Evolutionary conservation across 345 rosid species (phyloP).

Genomic region (Diplotaxis tenuifolia): DNA sequence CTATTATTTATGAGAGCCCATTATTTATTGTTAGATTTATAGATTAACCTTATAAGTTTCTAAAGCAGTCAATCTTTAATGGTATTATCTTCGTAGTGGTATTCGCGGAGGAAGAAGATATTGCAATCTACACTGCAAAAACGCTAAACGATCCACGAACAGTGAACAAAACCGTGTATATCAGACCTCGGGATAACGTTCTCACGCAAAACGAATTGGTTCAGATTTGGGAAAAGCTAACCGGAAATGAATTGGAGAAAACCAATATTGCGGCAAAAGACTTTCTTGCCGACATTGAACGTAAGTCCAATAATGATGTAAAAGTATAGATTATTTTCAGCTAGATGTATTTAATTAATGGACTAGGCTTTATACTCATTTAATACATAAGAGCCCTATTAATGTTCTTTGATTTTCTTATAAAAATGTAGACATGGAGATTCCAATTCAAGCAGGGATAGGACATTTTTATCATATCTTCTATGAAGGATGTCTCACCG

Average conservation of each 20-base stretch:
- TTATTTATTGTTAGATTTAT: not conserved
- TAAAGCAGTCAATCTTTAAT: not conserved
- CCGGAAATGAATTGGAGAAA: slow-evolving; percentile 48
- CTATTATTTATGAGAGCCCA: no score
- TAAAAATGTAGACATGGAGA: not conserved
- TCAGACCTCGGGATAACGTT: slow-evolving; percentile 58
- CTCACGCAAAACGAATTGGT: slow-evolving; percentile 58
- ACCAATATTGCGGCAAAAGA: slow-evolving; percentile 41
- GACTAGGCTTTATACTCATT: not conserved
- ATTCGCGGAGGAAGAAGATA: slow-evolving; percentile 59
- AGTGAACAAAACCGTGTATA: slow-evolving; percentile 58
- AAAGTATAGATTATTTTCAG: not conserved
- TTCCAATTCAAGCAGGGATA: slow-evolving; percentile 49
- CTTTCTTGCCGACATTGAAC: slow-evolving; percentile 58
- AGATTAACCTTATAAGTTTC: not conserved
- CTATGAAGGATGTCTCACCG: slow-evolving; percentile 78
- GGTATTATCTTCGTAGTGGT: slow-evolving; percentile 32
- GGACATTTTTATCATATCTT: slow-evolving; percentile 83
- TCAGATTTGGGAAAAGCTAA: slow-evolving; percentile 65
- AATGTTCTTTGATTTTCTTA: not conserved
- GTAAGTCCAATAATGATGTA: not conserved
- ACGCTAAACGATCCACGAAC: slow-evolving; percentile 70
- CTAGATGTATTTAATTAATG: not conserved
- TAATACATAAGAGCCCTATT: not conserved
- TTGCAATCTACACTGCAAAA: slow-evolving; percentile 57